Base-by-base conservation (phyloP, 441 rosid species). In the Viola pubescens region DNA sequence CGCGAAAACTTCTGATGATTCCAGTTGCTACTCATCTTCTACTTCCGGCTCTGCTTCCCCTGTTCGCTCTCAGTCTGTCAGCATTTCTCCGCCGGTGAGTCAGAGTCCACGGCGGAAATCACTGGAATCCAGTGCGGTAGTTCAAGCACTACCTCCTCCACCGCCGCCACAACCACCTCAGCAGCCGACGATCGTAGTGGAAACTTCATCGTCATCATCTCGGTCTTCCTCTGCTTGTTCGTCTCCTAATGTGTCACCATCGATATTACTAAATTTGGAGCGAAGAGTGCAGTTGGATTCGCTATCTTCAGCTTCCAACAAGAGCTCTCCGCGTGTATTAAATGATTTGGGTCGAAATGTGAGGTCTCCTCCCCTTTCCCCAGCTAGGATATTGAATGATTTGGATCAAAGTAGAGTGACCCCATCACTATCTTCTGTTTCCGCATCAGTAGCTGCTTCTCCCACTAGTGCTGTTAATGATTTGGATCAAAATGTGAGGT, bases 51-150 rank as follows among this genome's bases (percentile, higher is more conserved):
- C 95, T 5, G 82, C 73, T 37, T 90, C 95, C 10, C 95, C 95
- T 0, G 78, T 78, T 40, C 75, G 95, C 58, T 90, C 96, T 9
- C 83, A 80, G 0, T 87, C 92, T 2, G 69, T 77, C 9, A 90
- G 95, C 44, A 85, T 82, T 48, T 94, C 97, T 48, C 90, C 96
- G n/a, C 88, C 97, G 4, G 82, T 67, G 53, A 88, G 95, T 75
- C 70, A 70, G 62, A 82, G 79, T 26, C 84, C 90, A 38, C 63
- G 71, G n/a, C 72, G 82, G 13, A 88, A 84, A 52, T 76, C 79
- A 8, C 75, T 86, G 0, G 82, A 73, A 5, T 56, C 69, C 14
- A 16, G 66, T 13, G 9, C 43, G 0, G 56, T 44, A 26, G 14
- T 59, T 13, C 58, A 71, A 1, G 56, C 61, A 54, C 63, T 65